phyloP scores from a whole-genome alignment of 2,329 filamentous ascomycete genomes.

The Canariomyces notabilis region DNA sequence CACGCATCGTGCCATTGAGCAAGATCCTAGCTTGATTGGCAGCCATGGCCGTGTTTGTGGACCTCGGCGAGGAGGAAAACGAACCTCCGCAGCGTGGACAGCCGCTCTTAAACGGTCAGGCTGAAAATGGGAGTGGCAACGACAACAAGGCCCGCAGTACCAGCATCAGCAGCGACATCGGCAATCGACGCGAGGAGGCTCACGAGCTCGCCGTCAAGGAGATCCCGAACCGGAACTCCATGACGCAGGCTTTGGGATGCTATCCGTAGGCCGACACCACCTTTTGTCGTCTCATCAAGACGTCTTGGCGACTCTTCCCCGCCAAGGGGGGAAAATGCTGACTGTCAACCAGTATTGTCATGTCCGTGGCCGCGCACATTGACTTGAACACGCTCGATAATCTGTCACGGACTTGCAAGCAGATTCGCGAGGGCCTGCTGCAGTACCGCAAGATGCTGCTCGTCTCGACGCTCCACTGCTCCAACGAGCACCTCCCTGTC shows the following conservation, averaged over 20 bases:
- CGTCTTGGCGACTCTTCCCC: conserved; percentile 12
- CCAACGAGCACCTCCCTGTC: conserved; percentile 58
- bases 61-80: conserved; percentile 30
- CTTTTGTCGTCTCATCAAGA: conserved; percentile 19
- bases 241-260: conserved; percentile 59
- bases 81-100: conserved; percentile 25
- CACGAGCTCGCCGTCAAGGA: conserved; percentile 26
- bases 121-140: neutral
- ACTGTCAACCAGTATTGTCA: conserved; percentile 59
- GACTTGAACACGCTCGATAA: conserved; percentile 85
- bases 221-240: conserved; percentile 53
- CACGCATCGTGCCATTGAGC: neutral
- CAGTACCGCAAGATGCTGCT: conserved; percentile 73
- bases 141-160: conserved; percentile 1
- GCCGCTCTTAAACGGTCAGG: conserved; percentile 7
- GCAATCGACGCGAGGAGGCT: conserved; percentile 14
- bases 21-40: no score
- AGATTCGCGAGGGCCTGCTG: conserved; percentile 70
- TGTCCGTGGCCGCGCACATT: conserved; percentile 68
- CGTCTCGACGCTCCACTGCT: conserved; percentile 71
- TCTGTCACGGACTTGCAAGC: conserved; percentile 75
- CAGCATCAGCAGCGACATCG: neutral
- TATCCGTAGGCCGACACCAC: conserved; percentile 56
- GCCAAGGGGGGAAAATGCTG: conserved; percentile 16
- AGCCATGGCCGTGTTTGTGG: conserved; percentile 32